Conservation (phyloP, 345 rosid species). For the Raphanus sativus region DNA sequence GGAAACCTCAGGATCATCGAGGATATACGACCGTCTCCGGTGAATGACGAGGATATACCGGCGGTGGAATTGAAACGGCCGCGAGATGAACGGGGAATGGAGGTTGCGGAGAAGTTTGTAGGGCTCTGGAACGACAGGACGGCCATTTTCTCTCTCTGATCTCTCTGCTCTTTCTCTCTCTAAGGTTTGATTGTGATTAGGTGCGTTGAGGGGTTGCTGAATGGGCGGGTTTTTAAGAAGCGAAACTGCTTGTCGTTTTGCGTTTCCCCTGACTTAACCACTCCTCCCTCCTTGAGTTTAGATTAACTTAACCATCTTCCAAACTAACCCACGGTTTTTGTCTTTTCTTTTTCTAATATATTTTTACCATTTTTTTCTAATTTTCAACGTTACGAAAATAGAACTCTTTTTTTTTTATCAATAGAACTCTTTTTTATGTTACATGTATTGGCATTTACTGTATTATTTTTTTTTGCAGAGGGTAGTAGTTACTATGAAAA, state of each 20-base stretch:
- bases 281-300: constrained; percentile 15
- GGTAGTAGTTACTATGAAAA: not conserved
- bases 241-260: constrained; percentile 31
- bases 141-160: constrained; percentile 41
- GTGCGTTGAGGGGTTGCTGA: constrained; percentile 25
- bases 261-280: constrained; percentile 18
- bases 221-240: constrained; percentile 36
- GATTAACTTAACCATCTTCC: constrained; percentile 9
- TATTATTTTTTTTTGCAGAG: not conserved
- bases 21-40: constrained; percentile 64
- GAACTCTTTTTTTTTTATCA: not conserved
- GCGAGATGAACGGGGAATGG: constrained; percentile 43
- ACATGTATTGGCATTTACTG: not conserved
- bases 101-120: constrained; percentile 30
- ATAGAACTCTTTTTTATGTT: constrained; percentile 1
- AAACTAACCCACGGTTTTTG: constrained; percentile 4
- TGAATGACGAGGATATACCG: constrained; percentile 21
- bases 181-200: constrained; percentile 36
- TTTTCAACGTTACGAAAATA: constrained; percentile 11
- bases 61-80: constrained; percentile 27
- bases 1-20: constrained; percentile 83
- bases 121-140: constrained; percentile 49
- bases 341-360: not conserved
- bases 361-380: constrained; percentile 1
- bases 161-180: not conserved